These are phyloP conservation scores for Cucurbita maxima DNA, from an alignment of 306 rosid genomes.

Conservation along the genomic window DNA sequence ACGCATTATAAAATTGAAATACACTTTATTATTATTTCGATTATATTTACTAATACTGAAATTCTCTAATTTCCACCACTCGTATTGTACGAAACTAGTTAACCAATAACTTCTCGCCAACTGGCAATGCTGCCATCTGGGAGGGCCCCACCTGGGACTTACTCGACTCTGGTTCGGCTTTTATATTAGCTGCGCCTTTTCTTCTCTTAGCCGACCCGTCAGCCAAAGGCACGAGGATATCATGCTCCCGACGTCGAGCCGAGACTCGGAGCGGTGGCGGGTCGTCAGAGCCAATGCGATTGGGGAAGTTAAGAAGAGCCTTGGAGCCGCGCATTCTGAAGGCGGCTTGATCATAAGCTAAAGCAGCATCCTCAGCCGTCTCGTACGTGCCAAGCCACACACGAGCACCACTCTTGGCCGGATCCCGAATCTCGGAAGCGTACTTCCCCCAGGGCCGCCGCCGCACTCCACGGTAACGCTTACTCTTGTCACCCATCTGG, in stretches of 20 bases:
- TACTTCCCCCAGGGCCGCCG: conserved; percentile 45
- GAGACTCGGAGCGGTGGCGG: conserved; percentile 38
- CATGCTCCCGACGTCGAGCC: conserved; percentile 16
- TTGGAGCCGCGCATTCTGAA: conserved; percentile 34
- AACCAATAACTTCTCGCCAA: conserved; percentile 13
- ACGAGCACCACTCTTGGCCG: conserved; percentile 35
- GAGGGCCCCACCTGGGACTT: neutral
- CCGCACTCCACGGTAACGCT: conserved; percentile 42
- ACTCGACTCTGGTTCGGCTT: conserved; percentile 4
- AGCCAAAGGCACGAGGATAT: neutral
- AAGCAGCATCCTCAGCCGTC: conserved; percentile 49
- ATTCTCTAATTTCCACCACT: neutral
- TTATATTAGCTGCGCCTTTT: conserved; percentile 1
- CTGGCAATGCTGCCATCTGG: neutral
- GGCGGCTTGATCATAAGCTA: conserved; percentile 52
- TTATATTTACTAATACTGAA: neutral
- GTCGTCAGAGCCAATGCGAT: conserved; percentile 28
- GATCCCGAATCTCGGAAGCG: conserved; percentile 50
- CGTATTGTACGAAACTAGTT: neutral
- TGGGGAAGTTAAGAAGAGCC: conserved; percentile 51
- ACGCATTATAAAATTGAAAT: neutral
- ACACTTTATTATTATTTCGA: neutral
- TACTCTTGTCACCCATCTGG: neutral
- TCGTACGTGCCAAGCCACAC: conserved; percentile 54
- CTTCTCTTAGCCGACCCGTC: conserved; percentile 12